Conservation (phyloP, 345 rosid genomes). For the Salix purpurea region DNA sequence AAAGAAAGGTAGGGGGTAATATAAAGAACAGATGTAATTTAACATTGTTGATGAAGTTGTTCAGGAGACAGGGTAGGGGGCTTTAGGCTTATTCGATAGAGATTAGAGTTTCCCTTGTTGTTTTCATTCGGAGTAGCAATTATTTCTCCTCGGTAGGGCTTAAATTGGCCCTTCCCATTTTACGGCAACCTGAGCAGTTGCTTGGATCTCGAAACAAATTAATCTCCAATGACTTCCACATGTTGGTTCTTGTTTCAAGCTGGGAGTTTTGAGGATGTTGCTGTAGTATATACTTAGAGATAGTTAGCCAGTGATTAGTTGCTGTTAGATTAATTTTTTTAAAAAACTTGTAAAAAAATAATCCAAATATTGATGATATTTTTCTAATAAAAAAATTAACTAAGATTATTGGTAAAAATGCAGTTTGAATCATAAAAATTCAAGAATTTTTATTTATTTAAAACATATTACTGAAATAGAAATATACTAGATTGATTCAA, state of each 20-base stretch:
- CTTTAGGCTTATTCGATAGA: conserved; percentile 15
- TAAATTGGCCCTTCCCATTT: conserved; percentile 20
- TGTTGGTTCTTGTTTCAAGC: background rate
- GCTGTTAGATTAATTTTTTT: no score
- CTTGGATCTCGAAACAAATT: background rate
- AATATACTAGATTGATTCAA: no score
- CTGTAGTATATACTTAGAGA: background rate
- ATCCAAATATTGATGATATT: no score
- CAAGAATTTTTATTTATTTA: no score
- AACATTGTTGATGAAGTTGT: conserved; percentile 38
- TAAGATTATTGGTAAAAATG: no score
- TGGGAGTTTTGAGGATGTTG: background rate
- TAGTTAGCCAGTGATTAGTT: no score
- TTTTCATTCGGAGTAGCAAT: conserved; percentile 27
- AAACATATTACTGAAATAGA: no score
- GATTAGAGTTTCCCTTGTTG: conserved; percentile 29
- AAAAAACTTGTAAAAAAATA: no score
- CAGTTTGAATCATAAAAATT: no score
- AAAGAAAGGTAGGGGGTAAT: conserved; percentile 38
- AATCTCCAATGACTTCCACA: background rate
- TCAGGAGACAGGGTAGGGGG: conserved; percentile 26
- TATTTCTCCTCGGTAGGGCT: conserved; percentile 9
- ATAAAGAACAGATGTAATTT: conserved; percentile 14
- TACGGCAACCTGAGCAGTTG: background rate
- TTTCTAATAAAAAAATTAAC: no score